Evolutionary conservation across 345 rosid genomes (phyloP).

Genomic region (Ailanthus altissimus): DNA sequence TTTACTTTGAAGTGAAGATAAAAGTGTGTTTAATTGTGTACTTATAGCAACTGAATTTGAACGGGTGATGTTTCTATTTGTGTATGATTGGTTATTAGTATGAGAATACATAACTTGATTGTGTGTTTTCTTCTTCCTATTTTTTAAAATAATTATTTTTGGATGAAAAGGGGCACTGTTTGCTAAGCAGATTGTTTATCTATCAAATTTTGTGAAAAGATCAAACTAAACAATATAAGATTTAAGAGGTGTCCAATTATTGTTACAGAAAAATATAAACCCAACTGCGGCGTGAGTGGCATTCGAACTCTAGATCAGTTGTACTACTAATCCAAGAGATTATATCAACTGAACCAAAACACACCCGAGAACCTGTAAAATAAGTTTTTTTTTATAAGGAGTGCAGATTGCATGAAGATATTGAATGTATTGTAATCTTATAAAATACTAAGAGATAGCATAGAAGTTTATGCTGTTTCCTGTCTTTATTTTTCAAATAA

Average conservation of each 20-base stretch:
- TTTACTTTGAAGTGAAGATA: background rate
- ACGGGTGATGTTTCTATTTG: background rate
- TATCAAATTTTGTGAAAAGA: background rate
- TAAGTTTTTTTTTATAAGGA: no score
- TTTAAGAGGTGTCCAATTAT: no score
- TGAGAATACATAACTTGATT: background rate
- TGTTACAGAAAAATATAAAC: no score
- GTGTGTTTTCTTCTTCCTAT: background rate
- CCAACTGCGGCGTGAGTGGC: no score
- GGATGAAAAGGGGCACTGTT: background rate
- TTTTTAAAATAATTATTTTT: background rate
- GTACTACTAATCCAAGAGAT: no score
- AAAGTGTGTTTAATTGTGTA: background rate
- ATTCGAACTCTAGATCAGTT: no score
- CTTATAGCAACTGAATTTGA: background rate
- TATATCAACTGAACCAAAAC: no score
- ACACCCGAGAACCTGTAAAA: no score
- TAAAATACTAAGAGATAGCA: background rate
- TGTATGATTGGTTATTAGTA: background rate
- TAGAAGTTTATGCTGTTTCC: background rate
- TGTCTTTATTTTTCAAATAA: background rate
- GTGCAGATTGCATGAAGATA: background rate
- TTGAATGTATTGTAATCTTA: background rate
- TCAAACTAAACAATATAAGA: background rate
- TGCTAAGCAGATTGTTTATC: no score